phyloP scores from a whole-genome alignment of 805 yeast species.

The Geotrichum ghanense region DNA sequence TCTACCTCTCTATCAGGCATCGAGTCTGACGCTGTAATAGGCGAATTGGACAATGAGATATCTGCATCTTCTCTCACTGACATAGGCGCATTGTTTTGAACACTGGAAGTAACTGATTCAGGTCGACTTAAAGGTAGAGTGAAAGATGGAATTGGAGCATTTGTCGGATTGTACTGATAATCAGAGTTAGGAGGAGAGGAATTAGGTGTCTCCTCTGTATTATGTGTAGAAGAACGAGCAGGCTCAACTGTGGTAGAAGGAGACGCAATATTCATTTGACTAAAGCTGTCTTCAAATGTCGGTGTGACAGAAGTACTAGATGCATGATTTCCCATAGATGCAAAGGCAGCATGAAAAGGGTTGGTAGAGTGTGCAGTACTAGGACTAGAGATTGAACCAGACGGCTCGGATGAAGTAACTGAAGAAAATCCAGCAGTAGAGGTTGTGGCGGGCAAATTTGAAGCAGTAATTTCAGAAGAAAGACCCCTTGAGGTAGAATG shows the following conservation, averaged over 20 bases:
- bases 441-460: background rate
- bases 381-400: slow-evolving; percentile 20
- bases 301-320: slow-evolving; percentile 3
- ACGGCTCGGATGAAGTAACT: slow-evolving; percentile 13
- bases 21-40: slow-evolving; percentile 25
- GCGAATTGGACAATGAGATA: slow-evolving; percentile 31
- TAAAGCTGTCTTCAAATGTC: slow-evolving; percentile 17
- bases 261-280: slow-evolving; percentile 15
- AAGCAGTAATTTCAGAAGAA: slow-evolving; percentile 4
- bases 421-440: slow-evolving; percentile 12
- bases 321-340: background rate
- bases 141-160: slow-evolving; percentile 19
- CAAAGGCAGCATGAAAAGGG: slow-evolving; percentile 1
- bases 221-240: slow-evolving; percentile 15
- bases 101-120: slow-evolving; percentile 78
- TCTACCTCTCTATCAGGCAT: slow-evolving; percentile 17
- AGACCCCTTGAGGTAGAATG: slow-evolving; percentile 10
- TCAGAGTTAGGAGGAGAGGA: slow-evolving; percentile 23
- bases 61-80: slow-evolving; percentile 75
- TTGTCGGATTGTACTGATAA: slow-evolving; percentile 11
- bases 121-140: slow-evolving; percentile 47
- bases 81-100: slow-evolving; percentile 83
- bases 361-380: slow-evolving; percentile 9
- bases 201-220: slow-evolving; percentile 19
- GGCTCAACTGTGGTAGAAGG: slow-evolving; percentile 18